Evolutionary conservation across 257 asterid species (phyloP), one percentile per base, ranked within the genome.

Genomic region (Przewalskia tangutica): DNA sequence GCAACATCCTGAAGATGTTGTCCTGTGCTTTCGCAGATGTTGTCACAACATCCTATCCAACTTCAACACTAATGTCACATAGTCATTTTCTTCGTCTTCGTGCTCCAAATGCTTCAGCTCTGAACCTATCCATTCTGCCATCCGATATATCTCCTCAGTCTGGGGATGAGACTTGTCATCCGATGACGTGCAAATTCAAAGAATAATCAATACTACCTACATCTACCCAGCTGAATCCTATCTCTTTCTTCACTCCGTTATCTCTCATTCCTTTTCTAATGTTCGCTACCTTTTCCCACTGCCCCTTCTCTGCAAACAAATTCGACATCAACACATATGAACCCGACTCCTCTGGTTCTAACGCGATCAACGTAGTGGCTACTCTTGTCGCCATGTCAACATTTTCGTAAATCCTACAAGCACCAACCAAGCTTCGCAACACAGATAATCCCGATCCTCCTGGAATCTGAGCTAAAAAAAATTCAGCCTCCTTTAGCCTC

Each of bases 201-300:
- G 94, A 90, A 38, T 87, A 89, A 51, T 77, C 90, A 78, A 79
- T 85, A 51, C 84, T 80, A 10, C 92, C 97, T 10, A 88, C 92
- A 84, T 95, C 98, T 14, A 89, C 97, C 97, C 99, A 95, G 81
- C 99, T 95, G 87, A 88, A 95, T 63, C 97, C 98, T 36, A 92
- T 86, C 85, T 94, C 99, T 83, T 95, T 95, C 77, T 75, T 84
- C 77, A 94, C 97, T 80, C 91, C 92, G 67, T 86, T 90, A 65
- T 90, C 85, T 77, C 96, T 90, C 99, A 94, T 95, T 87, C 90
- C 85, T 67, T 48, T 91, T 90, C 99, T 91, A 82, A 95, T 84
- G 66, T 85, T 86, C 0, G 99, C 97, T 9, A 87, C 99, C 85
- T 91, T 90, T 12, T 90, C 96, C 99, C 99, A 95, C 82, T 91